A percentile compares a stretch with the other conserved stretches of the same genome.
These are phyloP conservation scores for Solanum ahanhuiri DNA, from an alignment of 257 asterid genomes.

Conservation along the genomic window DNA sequence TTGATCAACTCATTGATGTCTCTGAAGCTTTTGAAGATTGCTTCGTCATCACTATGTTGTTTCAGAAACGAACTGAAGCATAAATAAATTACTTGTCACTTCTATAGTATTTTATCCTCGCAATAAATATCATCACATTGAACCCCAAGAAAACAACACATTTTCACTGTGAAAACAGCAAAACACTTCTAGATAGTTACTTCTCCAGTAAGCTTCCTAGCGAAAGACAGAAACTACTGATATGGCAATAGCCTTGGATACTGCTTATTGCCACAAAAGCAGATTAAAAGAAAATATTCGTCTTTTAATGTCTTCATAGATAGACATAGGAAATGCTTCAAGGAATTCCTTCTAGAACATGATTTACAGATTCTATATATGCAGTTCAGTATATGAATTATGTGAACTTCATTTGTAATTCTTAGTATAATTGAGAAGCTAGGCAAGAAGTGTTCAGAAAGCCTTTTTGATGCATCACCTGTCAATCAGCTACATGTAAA, in stretches of 20 bases:
- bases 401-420: neutral
- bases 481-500: neutral
- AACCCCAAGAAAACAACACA: neutral
- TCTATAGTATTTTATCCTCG: neutral
- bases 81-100: conserved; percentile 1
- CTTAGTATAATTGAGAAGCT: neutral
- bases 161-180: neutral
- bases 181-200: neutral
- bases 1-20: conserved; percentile 80
- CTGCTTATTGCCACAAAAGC: neutral
- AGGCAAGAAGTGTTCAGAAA: neutral
- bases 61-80: conserved; percentile 66
- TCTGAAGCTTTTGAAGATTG: conserved; percentile 71
- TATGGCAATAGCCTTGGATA: neutral
- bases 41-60: conserved; percentile 77
- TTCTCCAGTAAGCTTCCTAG: neutral
- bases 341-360: neutral
- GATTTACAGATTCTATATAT: neutral
- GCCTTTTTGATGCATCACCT: neutral
- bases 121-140: neutral
- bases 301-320: neutral
- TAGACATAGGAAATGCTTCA: neutral
- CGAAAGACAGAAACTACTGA: neutral
- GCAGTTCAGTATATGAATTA: neutral
- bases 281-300: neutral